A percentile compares a stretch with the other conserved stretches of the same genome.
Evolutionary conservation across 2,329 filamentous ascomycete species (phyloP).

Genomic region (Pseudocercospora cruenta): DNA sequence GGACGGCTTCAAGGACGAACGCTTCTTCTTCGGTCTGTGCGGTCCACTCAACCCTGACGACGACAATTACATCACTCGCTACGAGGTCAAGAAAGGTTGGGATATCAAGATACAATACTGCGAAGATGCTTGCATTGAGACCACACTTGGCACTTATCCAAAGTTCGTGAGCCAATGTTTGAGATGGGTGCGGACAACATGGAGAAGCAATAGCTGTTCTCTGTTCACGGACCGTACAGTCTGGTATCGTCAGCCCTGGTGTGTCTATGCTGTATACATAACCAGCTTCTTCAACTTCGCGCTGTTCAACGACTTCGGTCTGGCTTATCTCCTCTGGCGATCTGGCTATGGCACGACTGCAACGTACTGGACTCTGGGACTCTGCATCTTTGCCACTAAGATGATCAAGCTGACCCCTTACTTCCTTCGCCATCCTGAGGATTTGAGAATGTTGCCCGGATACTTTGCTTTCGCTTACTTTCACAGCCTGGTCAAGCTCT

Average conservation of each 20-base stretch:
- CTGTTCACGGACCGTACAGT: constrained; percentile 15
- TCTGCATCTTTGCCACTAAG: constrained; percentile 17
- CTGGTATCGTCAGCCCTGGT: constrained; percentile 10
- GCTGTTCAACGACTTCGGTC: constrained; percentile 14
- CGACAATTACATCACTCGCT: constrained; percentile 15
- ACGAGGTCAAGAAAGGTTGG: constrained; percentile 12
- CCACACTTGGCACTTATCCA: constrained; percentile 13
- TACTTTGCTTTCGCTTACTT: constrained; percentile 16
- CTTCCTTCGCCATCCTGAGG: constrained; percentile 16
- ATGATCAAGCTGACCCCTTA: constrained; percentile 15
- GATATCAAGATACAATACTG: constrained; percentile 17
- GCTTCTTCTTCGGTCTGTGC: constrained; percentile 15
- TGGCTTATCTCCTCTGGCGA: neutral
- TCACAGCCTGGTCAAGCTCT: constrained; percentile 18
- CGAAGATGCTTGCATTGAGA: constrained; percentile 9
- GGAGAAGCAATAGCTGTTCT: constrained; percentile 10
- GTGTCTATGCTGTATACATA: constrained; percentile 11
- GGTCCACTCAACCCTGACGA: constrained; percentile 16
- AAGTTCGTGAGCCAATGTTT: constrained; percentile 13
- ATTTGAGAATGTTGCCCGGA: constrained; percentile 12
- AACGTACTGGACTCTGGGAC: neutral
- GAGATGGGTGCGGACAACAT: constrained; percentile 15
- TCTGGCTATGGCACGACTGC: neutral
- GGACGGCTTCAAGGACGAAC: constrained; percentile 10
- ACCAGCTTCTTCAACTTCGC: constrained; percentile 16